Evolutionary conservation across 345 rosid genomes (phyloP).

Genomic region (Cardamine resedifolia): DNA sequence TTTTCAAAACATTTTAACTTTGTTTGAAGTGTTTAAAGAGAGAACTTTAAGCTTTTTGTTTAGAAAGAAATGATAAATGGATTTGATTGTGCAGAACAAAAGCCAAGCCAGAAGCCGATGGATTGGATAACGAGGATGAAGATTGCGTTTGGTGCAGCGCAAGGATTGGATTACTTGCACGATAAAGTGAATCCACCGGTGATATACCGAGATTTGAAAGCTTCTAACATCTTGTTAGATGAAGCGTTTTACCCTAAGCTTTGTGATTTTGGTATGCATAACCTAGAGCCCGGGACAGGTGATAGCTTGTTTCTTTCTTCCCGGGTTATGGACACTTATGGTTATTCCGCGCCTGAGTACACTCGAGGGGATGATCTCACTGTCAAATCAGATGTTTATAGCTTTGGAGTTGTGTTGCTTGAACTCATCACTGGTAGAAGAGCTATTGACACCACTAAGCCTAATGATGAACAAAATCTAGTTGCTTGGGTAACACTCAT

Average conservation of each 20-base stretch:
- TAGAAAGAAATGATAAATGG: not conserved
- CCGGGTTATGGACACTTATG: conserved; percentile 68
- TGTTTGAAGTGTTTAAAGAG: not conserved
- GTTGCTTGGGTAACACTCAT: conserved; percentile 67
- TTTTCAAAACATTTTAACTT: not conserved
- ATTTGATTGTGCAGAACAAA: conserved; percentile 39
- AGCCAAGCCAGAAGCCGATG: conserved; percentile 42
- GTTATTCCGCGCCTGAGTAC: conserved; percentile 73
- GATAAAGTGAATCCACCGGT: conserved; percentile 56
- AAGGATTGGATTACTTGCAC: conserved; percentile 66
- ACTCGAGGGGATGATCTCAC: conserved; percentile 52
- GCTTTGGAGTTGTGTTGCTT: conserved; percentile 69
- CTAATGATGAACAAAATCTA: conserved; percentile 59
- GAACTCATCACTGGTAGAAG: conserved; percentile 74
- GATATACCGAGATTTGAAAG: conserved; percentile 58
- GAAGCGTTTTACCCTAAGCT: conserved; percentile 51
- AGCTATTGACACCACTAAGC: conserved; percentile 60
- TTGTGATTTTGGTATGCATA: conserved; percentile 57
- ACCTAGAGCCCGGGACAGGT: conserved; percentile 44
- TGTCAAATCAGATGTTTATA: conserved; percentile 64
- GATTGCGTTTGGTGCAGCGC: conserved; percentile 61
- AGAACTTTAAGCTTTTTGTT: not conserved
- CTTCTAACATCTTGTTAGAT: conserved; percentile 62
- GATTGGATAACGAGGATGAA: conserved; percentile 62
- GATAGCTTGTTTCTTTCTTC: conserved; percentile 44